Conservation (phyloP, 768 basidiomycete species). For the Leccinellum albellum region DNA sequence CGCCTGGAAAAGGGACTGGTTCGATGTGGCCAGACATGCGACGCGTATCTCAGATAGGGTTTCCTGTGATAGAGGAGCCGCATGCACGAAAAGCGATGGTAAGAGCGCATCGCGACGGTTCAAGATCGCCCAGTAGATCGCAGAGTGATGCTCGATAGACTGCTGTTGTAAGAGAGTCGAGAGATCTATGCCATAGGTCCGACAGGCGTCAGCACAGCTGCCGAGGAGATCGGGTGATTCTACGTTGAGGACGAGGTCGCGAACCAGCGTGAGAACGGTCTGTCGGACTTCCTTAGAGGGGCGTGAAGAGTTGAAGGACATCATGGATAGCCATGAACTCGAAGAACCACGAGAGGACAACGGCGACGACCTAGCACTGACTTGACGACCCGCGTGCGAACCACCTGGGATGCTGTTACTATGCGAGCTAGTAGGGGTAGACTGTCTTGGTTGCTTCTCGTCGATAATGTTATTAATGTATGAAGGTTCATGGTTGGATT, state of each 20-base stretch:
- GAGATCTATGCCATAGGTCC: slow-evolving; percentile 45
- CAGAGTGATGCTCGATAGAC: slow-evolving; percentile 60
- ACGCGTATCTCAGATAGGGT: slow-evolving; percentile 60
- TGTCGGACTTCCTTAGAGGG: slow-evolving; percentile 45
- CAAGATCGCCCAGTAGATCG: slow-evolving; percentile 72
- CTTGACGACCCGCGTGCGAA: neutral
- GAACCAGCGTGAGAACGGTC: slow-evolving; percentile 52
- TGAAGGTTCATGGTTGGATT: neutral
- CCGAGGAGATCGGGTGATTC: slow-evolving; percentile 20
- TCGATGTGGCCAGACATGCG: slow-evolving; percentile 47
- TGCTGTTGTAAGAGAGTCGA: slow-evolving; percentile 57
- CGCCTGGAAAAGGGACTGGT: slow-evolving; percentile 27
- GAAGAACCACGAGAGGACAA: neutral
- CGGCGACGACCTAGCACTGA: neutral
- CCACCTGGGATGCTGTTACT: neutral
- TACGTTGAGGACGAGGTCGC: slow-evolving; percentile 44
- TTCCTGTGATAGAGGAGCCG: slow-evolving; percentile 38
- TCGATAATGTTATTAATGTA: neutral
- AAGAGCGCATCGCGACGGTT: slow-evolving; percentile 44
- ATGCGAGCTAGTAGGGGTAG: neutral
- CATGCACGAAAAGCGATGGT: slow-evolving; percentile 50
- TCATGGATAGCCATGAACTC: slow-evolving; percentile 16
- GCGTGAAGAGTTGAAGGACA: slow-evolving; percentile 20
- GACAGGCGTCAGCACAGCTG: slow-evolving; percentile 58
- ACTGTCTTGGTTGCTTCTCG: slow-evolving; percentile 7